These are phyloP conservation scores for Alternaria arbusti DNA, from an alignment of 2,329 filamentous ascomycete genomes.

Conservation along the genomic window DNA sequence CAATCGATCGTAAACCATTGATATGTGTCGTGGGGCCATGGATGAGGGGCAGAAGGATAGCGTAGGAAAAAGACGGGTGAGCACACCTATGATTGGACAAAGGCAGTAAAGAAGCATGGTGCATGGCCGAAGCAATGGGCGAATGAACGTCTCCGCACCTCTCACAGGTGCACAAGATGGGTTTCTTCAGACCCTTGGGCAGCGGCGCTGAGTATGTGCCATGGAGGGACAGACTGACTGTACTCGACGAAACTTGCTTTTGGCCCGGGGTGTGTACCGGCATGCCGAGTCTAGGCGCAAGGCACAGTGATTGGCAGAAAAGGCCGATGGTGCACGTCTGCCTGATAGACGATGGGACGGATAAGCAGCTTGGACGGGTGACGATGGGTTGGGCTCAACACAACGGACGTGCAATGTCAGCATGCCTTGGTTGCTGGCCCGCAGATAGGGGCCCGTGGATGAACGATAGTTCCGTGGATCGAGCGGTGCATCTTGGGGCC, in stretches of 20 bases:
- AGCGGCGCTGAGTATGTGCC: not conserved
- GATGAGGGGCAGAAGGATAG: conserved; percentile 11
- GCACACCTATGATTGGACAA: not conserved
- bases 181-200: not conserved
- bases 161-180: not conserved
- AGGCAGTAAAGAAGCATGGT: not conserved
- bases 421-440: not conserved
- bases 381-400: conserved; percentile 2
- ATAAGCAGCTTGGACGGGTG: not conserved
- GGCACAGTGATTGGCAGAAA: conserved; percentile 20
- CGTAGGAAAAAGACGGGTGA: not conserved
- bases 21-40: conserved; percentile 3
- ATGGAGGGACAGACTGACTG: not conserved
- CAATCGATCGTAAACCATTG: not conserved
- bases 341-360: conserved; percentile 18
- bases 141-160: not conserved
- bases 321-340: conserved; percentile 16
- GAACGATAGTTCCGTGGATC: conserved; percentile 25
- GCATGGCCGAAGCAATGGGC: not conserved
- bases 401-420: not conserved
- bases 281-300: conserved; percentile 16
- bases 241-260: conserved; percentile 16
- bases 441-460: conserved; percentile 4
- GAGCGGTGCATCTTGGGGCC: conserved; percentile 13
- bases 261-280: conserved; percentile 19